Conservation (phyloP, 768 basidiomycete species). For the Kwoniella mangroviensis region DNA sequence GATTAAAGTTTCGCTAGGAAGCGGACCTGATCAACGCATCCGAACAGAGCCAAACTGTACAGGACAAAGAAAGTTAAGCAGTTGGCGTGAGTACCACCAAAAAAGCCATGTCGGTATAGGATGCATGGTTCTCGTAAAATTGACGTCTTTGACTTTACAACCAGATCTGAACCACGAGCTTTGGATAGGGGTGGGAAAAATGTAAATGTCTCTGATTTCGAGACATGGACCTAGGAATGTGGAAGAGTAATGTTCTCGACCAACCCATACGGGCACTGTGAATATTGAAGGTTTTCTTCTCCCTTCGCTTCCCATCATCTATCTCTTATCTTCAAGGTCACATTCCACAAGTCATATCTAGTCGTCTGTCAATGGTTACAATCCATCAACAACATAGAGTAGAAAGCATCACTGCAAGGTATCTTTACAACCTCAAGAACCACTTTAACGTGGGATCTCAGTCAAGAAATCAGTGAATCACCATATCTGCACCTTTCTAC, state of each 20-base stretch:
- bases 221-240: not conserved
- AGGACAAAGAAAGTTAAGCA: not conserved
- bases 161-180: not conserved
- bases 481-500: too few species aligned
- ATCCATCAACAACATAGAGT: too few species aligned
- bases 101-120: slow-evolving; percentile 12
- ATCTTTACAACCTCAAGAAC: too few species aligned
- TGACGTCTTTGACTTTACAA: slow-evolving; percentile 3
- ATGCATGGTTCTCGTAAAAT: not conserved
- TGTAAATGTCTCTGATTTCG: not conserved
- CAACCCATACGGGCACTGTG: too few species aligned
- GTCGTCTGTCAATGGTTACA: too few species aligned
- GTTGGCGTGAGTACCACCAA: not conserved
- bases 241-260: not conserved
- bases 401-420: too few species aligned
- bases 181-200: not conserved
- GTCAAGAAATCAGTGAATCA: too few species aligned
- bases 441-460: too few species aligned
- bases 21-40: slow-evolving; percentile 13
- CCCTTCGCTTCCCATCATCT: too few species aligned
- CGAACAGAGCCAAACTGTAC: not conserved
- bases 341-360: too few species aligned
- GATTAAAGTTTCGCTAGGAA: not conserved
- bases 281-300: too few species aligned
- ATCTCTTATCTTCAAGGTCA: too few species aligned